Evolutionary conservation across 805 yeast genomes (phyloP).

Genomic region (Blastobotrys americana): DNA sequence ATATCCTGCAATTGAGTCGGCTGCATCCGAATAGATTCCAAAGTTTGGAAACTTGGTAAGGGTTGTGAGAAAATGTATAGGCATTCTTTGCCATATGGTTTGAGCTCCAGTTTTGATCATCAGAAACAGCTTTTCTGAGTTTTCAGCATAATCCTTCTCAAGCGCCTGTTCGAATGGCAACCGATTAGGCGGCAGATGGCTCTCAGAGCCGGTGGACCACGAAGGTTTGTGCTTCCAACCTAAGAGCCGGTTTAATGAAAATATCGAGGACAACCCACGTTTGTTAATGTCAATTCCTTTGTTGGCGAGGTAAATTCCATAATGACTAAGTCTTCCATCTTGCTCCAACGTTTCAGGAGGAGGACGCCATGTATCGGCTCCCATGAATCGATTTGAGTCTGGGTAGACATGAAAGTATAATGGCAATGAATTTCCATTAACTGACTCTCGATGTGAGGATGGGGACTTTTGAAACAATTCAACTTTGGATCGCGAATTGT

Average conservation of each 20-base stretch:
- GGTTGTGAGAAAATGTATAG: conserved; percentile 30
- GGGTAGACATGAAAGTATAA: conserved; percentile 24
- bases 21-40: conserved; percentile 30
- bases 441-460: no score
- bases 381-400: conserved; percentile 23
- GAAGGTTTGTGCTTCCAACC: background rate
- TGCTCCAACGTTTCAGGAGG: conserved; percentile 11
- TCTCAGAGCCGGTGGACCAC: background rate
- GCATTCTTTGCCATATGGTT: conserved; percentile 30
- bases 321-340: background rate
- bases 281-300: background rate
- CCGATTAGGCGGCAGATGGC: background rate
- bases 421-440: no score
- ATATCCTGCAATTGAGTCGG: conserved; percentile 50
- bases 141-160: background rate
- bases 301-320: background rate
- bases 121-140: conserved; percentile 19
- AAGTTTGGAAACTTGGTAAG: conserved; percentile 25
- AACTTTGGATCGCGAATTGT: no score
- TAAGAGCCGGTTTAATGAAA: background rate
- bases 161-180: background rate
- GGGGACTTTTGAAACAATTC: no score
- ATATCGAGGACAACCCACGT: background rate
- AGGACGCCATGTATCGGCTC: conserved; percentile 29
- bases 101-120: conserved; percentile 32